These are phyloP conservation scores for Puccinia triticina DNA, from an alignment of 1,284 basidiomycete species.

Conservation along the genomic window DNA sequence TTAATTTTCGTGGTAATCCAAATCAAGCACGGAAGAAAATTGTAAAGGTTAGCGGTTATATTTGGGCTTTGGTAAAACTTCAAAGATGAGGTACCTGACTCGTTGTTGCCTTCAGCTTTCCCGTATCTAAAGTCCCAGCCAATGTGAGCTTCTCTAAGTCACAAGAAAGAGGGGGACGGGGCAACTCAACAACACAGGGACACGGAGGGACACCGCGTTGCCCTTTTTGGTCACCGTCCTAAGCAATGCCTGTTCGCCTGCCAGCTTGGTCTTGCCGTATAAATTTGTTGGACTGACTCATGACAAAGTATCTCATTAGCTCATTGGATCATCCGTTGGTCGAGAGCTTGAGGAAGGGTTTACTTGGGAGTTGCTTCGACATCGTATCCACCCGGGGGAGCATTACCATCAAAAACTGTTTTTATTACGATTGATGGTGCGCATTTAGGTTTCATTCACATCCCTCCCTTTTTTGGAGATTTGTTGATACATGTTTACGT, in stretches of 20 bases:
- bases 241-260: slow-evolving; percentile 72
- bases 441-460: slow-evolving; percentile 19
- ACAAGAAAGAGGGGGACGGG: slow-evolving; percentile 54
- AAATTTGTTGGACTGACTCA: slow-evolving; percentile 63
- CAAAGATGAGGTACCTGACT: slow-evolving; percentile 62
- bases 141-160: too few relatives aligned
- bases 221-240: slow-evolving; percentile 62
- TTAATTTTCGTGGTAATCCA: not conserved
- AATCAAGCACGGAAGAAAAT: not conserved
- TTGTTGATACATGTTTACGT: not conserved
- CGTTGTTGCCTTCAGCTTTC: slow-evolving; percentile 72
- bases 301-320: not conserved
- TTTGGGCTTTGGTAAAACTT: not conserved
- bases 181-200: slow-evolving; percentile 71
- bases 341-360: not conserved
- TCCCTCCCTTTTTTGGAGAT: not conserved
- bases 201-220: slow-evolving; percentile 70
- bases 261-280: slow-evolving; percentile 75
- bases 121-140: slow-evolving; percentile 68
- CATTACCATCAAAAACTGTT: slow-evolving; percentile 76
- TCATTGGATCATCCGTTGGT: not conserved
- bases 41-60: not conserved
- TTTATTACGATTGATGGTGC: slow-evolving; percentile 1
- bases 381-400: slow-evolving; percentile 73
- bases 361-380: slow-evolving; percentile 70